Percentiles rank a stretch among this genome's conserved stretches.
Evolutionary conservation across 116 monocot species (phyloP).

Genomic region (Posidonia oceanica): DNA sequence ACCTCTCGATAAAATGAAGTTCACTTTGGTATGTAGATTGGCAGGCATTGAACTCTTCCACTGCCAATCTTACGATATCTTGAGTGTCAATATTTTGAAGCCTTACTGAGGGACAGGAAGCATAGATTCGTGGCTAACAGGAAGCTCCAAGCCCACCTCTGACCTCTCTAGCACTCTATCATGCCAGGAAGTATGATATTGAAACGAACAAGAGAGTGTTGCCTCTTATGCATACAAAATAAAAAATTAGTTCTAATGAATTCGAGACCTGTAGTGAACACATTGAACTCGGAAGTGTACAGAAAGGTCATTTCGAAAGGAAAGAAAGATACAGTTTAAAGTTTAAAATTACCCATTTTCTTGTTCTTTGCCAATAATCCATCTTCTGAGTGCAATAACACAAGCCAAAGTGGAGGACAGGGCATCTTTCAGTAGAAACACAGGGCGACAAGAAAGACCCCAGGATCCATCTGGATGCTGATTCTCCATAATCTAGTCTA

Average conservation of each 20-base stretch:
- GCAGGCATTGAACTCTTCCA: slow-evolving; percentile 40
- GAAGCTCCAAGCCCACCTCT: slow-evolving; percentile 54
- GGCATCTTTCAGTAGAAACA: slow-evolving; percentile 36
- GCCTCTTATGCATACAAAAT: slow-evolving; percentile 27
- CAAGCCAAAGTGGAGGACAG: slow-evolving; percentile 66
- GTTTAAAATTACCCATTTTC: slow-evolving; percentile 41
- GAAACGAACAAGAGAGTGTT: slow-evolving; percentile 64
- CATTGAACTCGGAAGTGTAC: background rate
- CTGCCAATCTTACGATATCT: slow-evolving; percentile 40
- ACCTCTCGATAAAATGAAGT: no score
- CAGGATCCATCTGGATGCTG: slow-evolving; percentile 77
- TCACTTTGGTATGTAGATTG: slow-evolving; percentile 28
- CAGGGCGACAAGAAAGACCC: slow-evolving; percentile 23
- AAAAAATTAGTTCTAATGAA: slow-evolving; percentile 52
- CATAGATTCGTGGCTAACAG: slow-evolving; percentile 22
- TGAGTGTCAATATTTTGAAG: slow-evolving; percentile 10
- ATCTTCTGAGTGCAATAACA: slow-evolving; percentile 46
- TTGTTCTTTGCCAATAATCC: slow-evolving; percentile 66
- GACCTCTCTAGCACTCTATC: slow-evolving; percentile 46
- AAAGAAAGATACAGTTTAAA: background rate
- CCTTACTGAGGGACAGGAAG: background rate
- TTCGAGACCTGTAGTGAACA: slow-evolving; percentile 43
- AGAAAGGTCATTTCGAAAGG: background rate
- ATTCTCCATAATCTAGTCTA: slow-evolving; percentile 75
- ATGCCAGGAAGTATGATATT: slow-evolving; percentile 70